These are phyloP conservation scores for Globisporangium recalcitrans DNA, from an alignment of 352 stramenopile genomes.

Conservation along the genomic window DNA sequence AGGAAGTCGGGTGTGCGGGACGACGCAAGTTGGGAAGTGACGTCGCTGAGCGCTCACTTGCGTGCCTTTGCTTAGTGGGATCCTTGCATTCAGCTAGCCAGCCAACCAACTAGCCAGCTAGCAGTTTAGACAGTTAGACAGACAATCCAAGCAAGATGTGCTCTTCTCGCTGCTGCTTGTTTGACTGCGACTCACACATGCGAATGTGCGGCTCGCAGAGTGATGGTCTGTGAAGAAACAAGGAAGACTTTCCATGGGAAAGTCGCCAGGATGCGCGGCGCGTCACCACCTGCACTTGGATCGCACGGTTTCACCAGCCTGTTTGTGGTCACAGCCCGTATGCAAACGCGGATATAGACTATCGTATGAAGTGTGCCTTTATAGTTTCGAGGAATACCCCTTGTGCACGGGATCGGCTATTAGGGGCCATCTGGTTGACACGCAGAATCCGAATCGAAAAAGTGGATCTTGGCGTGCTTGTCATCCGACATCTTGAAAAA, in stretches of 20 bases:
- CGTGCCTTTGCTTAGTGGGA: neutral
- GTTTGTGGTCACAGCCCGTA: neutral
- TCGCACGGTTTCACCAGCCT: neutral
- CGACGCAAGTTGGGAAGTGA: conserved; percentile 12
- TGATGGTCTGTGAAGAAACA: neutral
- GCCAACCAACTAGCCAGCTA: neutral
- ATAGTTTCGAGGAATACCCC: too few relatives aligned
- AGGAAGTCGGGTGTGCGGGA: conserved; percentile 2
- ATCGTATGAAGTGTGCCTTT: too few relatives aligned
- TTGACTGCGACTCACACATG: conserved; percentile 4
- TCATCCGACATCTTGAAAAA: too few relatives aligned
- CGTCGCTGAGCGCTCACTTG: too few relatives aligned
- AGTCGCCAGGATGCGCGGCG: conserved; percentile 9
- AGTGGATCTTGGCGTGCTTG: too few relatives aligned
- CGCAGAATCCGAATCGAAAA: too few relatives aligned
- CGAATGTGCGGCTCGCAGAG: neutral
- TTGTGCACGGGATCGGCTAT: too few relatives aligned
- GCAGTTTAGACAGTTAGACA: too few relatives aligned
- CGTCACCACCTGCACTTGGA: conserved; percentile 5
- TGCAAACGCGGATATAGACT: too few relatives aligned
- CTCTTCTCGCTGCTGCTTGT: neutral
- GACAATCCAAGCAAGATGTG: neutral
- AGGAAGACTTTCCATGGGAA: conserved; percentile 14
- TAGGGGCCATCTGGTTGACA: too few relatives aligned
- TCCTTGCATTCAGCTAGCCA: neutral